Conservation (phyloP, 257 asterid species). For the Primulina huaijiensis region DNA sequence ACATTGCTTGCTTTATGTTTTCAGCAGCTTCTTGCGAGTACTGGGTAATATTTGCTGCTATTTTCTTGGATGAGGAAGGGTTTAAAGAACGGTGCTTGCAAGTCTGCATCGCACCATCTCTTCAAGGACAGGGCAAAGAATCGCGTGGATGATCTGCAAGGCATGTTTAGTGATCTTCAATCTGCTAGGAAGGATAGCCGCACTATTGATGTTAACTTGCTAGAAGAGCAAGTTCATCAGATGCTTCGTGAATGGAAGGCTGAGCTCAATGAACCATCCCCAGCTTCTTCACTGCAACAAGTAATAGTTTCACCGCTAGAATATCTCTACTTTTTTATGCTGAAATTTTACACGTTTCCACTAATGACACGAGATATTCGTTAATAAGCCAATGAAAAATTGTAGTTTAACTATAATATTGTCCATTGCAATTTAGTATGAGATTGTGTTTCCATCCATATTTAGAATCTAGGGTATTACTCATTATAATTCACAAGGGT, state of each 20-base stretch:
- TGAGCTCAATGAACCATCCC: constrained; percentile 90
- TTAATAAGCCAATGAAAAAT: neutral
- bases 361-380: neutral
- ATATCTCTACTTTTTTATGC: constrained; percentile 7
- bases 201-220: constrained; percentile 61
- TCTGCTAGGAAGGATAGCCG: constrained; percentile 96
- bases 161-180: constrained; percentile 78
- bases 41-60: constrained; percentile 18
- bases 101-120: constrained; percentile 82
- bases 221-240: constrained; percentile 96
- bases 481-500: neutral
- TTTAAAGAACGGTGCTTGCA: constrained; percentile 74
- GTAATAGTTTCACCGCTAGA: constrained; percentile 33
- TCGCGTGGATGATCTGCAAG: constrained; percentile 95
- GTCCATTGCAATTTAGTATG: neutral
- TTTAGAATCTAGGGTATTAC: neutral
- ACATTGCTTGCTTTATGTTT: constrained; percentile 20
- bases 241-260: constrained; percentile 97
- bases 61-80: constrained; percentile 67
- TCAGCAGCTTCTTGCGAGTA: constrained; percentile 37
- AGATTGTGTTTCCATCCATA: neutral
- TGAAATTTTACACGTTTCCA: constrained; percentile 14
- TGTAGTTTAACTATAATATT: neutral
- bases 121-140: constrained; percentile 93
- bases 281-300: constrained; percentile 95